phyloP scores from a whole-genome alignment of 2,329 filamentous ascomycete genomes.

The Arthrobotrys sinensis region DNA sequence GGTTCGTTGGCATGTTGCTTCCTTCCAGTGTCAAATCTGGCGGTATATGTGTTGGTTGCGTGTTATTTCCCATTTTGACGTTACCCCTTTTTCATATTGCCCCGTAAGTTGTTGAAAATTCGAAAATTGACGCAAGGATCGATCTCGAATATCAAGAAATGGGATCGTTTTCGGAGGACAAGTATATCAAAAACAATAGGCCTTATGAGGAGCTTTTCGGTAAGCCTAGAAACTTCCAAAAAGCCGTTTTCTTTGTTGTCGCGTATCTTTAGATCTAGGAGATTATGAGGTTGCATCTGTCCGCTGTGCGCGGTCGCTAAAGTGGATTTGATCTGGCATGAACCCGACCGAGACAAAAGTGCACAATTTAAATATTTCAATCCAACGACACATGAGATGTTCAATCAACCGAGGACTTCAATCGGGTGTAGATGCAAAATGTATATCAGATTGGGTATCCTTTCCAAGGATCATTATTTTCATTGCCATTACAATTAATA shows the following conservation, averaged over 20 bases:
- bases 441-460: neutral
- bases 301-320: constrained; percentile 47
- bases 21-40: neutral
- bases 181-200: neutral
- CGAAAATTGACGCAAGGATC: neutral
- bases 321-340: constrained; percentile 29
- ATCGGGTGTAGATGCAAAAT: neutral
- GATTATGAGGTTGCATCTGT: constrained; percentile 55
- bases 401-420: neutral
- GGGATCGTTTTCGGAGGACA: neutral
- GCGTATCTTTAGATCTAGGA: constrained; percentile 17
- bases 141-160: constrained; percentile 4
- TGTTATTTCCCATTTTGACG: constrained; percentile 7
- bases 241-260: neutral
- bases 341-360: constrained; percentile 43
- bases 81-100: constrained; percentile 7
- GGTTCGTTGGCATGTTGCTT: too few relatives aligned
- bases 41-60: constrained; percentile 5
- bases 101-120: neutral
- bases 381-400: neutral
- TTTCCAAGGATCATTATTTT: neutral
- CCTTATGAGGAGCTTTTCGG: neutral
- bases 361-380: constrained; percentile 22
- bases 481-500: constrained; percentile 46
- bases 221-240: neutral